Base-by-base conservation (phyloP, 1,284 basidiomycete species). In the Naganishia liquefaciens region DNA sequence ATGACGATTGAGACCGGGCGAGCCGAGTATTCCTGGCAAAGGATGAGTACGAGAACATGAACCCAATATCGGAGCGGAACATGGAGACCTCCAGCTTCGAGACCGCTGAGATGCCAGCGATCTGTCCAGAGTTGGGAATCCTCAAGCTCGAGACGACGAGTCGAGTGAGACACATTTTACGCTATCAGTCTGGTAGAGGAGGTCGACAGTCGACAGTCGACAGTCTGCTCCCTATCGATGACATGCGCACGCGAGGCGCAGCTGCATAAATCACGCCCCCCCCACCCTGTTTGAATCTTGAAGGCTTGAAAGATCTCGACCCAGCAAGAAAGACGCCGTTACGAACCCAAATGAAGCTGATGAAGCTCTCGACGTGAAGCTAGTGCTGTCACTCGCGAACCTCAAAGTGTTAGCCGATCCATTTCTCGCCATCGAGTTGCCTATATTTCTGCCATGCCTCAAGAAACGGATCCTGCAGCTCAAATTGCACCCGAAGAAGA, bases 121-220 rank as follows among this genome's bases (percentile, higher is more conserved):
- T 5, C 15, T 49, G 49, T 51, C 49, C 27, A 51, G 49, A 51
- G 49, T 51, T 51, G 49, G 49, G 3, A 4, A 15, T 3, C 15
- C 11, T 50, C 9, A 15, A 28, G 44, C 44, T 9, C n/a, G 30
- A 19, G 28, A 51, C 25, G 13, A 46, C 23, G n/a, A 46, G 43
- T 46, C 43, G 43, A 23, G 49, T 51, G 49, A 51, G 49, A 51
- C 49, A 51, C 49, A 51, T 51, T 51, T 51, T 51, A 37, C n/a
- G 27, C 25, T 23, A 44, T 19, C 43, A 44, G 43, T 17, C 10
- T 10, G 33, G 33, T 37, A 37, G 9, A 2, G 10, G 33, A 10
- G 33, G 33, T 37, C 13, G 33, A 13, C n/a, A n/a, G n/a, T n/a
- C n/a, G n/a, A n/a, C n/a, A n/a, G n/a, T n/a, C n/a, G n/a, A n/a